Evolutionary conservation across 768 basidiomycete genomes (phyloP).

Genomic region (Ramaria rubella): DNA sequence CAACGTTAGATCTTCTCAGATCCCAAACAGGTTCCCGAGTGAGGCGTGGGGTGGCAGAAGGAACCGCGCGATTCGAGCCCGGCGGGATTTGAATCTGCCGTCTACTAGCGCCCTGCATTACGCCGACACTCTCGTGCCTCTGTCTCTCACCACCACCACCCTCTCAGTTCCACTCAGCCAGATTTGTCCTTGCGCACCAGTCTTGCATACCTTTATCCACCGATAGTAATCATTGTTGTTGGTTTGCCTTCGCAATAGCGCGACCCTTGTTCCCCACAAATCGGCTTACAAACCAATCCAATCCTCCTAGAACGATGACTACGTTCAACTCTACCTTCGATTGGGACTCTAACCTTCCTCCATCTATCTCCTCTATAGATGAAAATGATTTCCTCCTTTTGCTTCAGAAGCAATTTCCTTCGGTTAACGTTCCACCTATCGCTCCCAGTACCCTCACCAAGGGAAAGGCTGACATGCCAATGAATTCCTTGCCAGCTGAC

Average conservation of each 20-base stretch:
- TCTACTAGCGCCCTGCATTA: too few species aligned
- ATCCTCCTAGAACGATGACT: slow-evolving; percentile 1
- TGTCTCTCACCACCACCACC: not conserved
- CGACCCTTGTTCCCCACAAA: not conserved
- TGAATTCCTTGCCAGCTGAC: slow-evolving; percentile 54
- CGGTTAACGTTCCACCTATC: slow-evolving; percentile 25
- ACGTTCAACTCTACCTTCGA: not conserved
- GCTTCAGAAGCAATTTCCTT: slow-evolving; percentile 64
- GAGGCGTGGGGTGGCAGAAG: too few species aligned
- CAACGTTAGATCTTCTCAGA: too few species aligned
- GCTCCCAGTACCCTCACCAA: slow-evolving; percentile 16
- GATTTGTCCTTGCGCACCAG: too few species aligned
- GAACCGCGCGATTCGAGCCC: too few species aligned
- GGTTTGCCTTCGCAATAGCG: not conserved
- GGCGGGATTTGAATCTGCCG: too few species aligned
- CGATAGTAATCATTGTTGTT: not conserved
- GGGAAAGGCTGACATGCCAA: slow-evolving; percentile 20
- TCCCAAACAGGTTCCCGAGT: too few species aligned
- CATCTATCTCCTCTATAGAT: slow-evolving; percentile 54
- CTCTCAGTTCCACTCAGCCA: too few species aligned
- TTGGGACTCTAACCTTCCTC: slow-evolving; percentile 26
- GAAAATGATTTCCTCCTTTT: slow-evolving; percentile 75
- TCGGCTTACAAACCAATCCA: not conserved
- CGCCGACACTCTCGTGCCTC: not conserved
- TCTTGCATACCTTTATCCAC: too few species aligned